Conservation (phyloP, 192 early-diverging fungal species). For the Obelidium mucronatum region DNA sequence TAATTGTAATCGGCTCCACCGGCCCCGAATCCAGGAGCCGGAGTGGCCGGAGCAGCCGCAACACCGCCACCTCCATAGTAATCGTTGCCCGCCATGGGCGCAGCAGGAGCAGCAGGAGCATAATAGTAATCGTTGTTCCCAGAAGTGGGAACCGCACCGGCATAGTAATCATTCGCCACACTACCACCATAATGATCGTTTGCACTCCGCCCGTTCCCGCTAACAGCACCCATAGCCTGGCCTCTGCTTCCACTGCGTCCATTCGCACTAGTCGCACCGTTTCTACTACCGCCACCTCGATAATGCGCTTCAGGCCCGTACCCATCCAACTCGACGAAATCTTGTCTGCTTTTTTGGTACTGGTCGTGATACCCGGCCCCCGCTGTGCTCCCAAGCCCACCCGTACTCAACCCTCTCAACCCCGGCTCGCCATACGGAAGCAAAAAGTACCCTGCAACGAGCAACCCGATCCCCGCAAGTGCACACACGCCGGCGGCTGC, state of each 20-base stretch:
- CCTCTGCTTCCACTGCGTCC: background rate
- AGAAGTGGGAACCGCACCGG: background rate
- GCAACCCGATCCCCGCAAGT: background rate
- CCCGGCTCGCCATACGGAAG: conserved; percentile 16
- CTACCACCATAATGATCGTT: background rate
- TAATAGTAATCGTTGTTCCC: background rate
- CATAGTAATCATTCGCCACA: background rate
- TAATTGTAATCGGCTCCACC: no score
- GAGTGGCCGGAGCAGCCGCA: no score
- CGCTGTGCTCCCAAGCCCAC: background rate
- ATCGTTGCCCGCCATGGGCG: background rate
- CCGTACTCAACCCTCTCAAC: background rate
- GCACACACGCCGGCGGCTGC: background rate
- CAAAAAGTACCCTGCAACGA: conserved; percentile 11
- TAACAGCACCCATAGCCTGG: background rate
- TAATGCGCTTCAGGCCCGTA: background rate
- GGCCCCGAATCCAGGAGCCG: no score
- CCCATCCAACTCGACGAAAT: conserved; percentile 14
- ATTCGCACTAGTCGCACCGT: background rate
- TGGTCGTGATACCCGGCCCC: background rate
- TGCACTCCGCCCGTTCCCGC: conserved; percentile 6
- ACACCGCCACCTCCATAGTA: background rate
- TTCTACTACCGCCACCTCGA: background rate
- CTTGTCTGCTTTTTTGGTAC: background rate
- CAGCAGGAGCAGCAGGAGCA: background rate